Conservation (phyloP, 768 basidiomycete genomes). For the Tricholoma saponaceum region DNA sequence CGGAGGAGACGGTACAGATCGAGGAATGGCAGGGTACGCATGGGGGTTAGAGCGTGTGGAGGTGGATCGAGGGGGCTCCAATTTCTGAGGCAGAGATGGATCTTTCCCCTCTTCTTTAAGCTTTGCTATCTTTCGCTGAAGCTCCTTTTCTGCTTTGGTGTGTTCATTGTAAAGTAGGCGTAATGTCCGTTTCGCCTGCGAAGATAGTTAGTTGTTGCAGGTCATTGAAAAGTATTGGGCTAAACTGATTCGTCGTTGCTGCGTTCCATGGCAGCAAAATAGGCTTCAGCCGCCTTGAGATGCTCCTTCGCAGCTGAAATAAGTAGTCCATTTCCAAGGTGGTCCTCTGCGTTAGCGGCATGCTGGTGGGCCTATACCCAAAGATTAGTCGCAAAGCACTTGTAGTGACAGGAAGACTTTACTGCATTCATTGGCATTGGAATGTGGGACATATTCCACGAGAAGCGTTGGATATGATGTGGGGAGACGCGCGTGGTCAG, state of each 20-base stretch:
- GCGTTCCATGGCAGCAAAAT: slow-evolving; percentile 66
- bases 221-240: slow-evolving; percentile 6
- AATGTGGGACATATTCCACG: slow-evolving; percentile 17
- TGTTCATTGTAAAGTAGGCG: slow-evolving; percentile 76
- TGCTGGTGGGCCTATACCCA: slow-evolving; percentile 69
- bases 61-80: slow-evolving; percentile 25
- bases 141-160: slow-evolving; percentile 62
- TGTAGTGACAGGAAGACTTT: slow-evolving; percentile 16
- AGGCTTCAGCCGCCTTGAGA: slow-evolving; percentile 71
- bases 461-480: background rate
- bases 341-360: slow-evolving; percentile 77
- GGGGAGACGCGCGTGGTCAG: background rate
- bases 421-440: slow-evolving; percentile 53
- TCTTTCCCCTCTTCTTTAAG: slow-evolving; percentile 75
- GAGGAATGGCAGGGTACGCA: slow-evolving; percentile 22
- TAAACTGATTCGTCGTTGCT: slow-evolving; percentile 70
- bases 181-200: slow-evolving; percentile 73
- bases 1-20: slow-evolving; percentile 44
- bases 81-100: slow-evolving; percentile 66
- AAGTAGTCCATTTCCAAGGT: slow-evolving; percentile 58
- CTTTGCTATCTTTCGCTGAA: slow-evolving; percentile 68
- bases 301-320: slow-evolving; percentile 74
- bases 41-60: slow-evolving; percentile 26
- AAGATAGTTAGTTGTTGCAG: slow-evolving; percentile 6
- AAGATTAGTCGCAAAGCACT: background rate